Percentiles rank a stretch among this genome's conserved stretches.
These are phyloP conservation scores for Starmera caribaea DNA, from an alignment of 805 yeast species.

Conservation along the genomic window DNA sequence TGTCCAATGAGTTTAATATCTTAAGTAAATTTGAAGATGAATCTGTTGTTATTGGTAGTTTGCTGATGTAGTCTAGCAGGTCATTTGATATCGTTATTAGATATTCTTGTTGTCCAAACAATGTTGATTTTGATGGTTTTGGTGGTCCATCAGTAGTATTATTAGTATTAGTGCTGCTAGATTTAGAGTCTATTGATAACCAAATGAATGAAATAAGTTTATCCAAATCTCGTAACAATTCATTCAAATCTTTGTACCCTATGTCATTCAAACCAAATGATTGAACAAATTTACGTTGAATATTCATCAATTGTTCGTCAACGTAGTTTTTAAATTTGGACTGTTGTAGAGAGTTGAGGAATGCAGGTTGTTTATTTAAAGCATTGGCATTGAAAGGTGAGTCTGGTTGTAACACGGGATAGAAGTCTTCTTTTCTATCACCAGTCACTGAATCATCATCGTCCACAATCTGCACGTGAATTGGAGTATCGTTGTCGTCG, in stretches of 20 bases:
- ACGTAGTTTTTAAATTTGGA: constrained; percentile 43
- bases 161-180: constrained; percentile 11
- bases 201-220: constrained; percentile 47
- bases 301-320: constrained; percentile 40
- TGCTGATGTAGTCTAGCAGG: constrained; percentile 48
- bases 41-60: constrained; percentile 25
- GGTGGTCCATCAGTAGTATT: no score
- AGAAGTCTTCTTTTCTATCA: constrained; percentile 8
- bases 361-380: constrained; percentile 8
- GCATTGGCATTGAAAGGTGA: constrained; percentile 4
- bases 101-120: constrained; percentile 55
- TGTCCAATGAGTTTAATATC: constrained; percentile 30
- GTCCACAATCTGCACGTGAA: not conserved
- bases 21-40: constrained; percentile 24
- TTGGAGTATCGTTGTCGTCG: not conserved
- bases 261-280: constrained; percentile 26
- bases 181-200: constrained; percentile 39
- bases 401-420: constrained; percentile 4
- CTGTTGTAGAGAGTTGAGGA: constrained; percentile 41
- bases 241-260: constrained; percentile 20
- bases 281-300: constrained; percentile 45
- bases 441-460: not conserved
- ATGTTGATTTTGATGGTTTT: constrained; percentile 13
- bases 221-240: constrained; percentile 36
- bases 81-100: constrained; percentile 58